Conservation (phyloP, 345 rosid species). For the Citrus hindsii region DNA sequence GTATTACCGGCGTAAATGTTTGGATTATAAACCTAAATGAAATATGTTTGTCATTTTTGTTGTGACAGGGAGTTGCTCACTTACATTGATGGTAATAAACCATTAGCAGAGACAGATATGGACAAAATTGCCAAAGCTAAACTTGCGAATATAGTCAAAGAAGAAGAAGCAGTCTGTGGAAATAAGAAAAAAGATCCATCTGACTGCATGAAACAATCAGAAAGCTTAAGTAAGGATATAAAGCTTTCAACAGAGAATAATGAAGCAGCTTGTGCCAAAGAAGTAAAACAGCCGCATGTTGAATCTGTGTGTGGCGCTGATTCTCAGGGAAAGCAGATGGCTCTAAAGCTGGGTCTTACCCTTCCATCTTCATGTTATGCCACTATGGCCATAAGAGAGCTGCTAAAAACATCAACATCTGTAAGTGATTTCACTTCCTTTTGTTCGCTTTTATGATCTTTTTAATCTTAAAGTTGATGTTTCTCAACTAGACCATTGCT, state of each 20-base stretch:
- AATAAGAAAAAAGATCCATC: constrained; percentile 17
- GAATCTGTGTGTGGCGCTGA: constrained; percentile 13
- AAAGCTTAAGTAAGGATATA: constrained; percentile 19
- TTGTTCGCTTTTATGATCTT: not conserved
- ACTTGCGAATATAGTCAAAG: constrained; percentile 21
- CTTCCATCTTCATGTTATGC: constrained; percentile 96
- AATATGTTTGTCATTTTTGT: constrained; percentile 8
- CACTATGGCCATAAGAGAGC: constrained; percentile 96
- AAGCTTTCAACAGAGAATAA: constrained; percentile 16
- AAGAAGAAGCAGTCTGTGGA: constrained; percentile 26
- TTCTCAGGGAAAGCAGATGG: constrained; percentile 45
- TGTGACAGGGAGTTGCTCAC: constrained; percentile 63
- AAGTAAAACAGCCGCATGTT: constrained; percentile 17
- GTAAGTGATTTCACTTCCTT: constrained; percentile 40
- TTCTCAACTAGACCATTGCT: not conserved
- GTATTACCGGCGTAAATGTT: constrained; percentile 2
- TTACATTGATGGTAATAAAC: constrained; percentile 58
- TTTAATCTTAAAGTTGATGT: not conserved
- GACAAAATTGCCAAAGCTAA: constrained; percentile 54
- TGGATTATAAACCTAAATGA: not conserved
- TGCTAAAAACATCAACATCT: constrained; percentile 91
- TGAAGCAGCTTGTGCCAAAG: constrained; percentile 27
- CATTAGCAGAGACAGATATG: constrained; percentile 85
- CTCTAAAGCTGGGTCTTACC: constrained; percentile 78
- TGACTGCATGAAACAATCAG: constrained; percentile 14